A percentile compares a stretch with the other conserved stretches of the same genome.
phyloP scores from a whole-genome alignment of 1,139 yeast genomes.

The Suhomyces panamericanus region DNA sequence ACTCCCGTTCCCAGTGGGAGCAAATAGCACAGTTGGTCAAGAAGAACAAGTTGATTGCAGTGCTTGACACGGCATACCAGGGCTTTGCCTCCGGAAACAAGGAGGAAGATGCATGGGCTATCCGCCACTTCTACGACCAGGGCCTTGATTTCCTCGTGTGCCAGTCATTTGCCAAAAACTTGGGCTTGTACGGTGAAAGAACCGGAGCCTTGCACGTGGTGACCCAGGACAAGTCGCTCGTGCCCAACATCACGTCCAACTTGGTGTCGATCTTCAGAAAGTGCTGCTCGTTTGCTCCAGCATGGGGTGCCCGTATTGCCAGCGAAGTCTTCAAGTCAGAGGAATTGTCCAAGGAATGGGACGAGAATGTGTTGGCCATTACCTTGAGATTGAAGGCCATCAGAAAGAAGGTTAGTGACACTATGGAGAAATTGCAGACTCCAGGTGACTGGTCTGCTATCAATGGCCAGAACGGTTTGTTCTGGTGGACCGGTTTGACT shows the following conservation, averaged over 20 bases:
- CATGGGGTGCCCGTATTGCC: slow-evolving; percentile 47
- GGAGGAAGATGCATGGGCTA: slow-evolving; percentile 27
- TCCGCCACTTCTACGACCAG: slow-evolving; percentile 18
- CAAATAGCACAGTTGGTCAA: slow-evolving; percentile 38
- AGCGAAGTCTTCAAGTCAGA: slow-evolving; percentile 26
- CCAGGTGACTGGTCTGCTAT: slow-evolving; percentile 47
- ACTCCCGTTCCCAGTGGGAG: slow-evolving; percentile 82
- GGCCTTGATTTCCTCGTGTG: slow-evolving; percentile 29
- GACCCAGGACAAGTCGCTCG: slow-evolving; percentile 23
- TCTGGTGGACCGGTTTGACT: slow-evolving; percentile 46
- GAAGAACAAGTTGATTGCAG: slow-evolving; percentile 64
- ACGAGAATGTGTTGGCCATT: slow-evolving; percentile 32
- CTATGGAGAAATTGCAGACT: slow-evolving; percentile 33
- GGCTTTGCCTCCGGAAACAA: slow-evolving; percentile 45
- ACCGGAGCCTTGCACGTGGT: slow-evolving; percentile 45
- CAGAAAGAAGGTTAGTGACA: slow-evolving; percentile 29
- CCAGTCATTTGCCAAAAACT: slow-evolving; percentile 47
- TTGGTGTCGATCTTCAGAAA: slow-evolving; percentile 36
- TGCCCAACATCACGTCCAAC: slow-evolving; percentile 25
- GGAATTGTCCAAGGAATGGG: slow-evolving; percentile 34
- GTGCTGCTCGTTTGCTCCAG: slow-evolving; percentile 48
- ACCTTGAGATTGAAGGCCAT: slow-evolving; percentile 32
- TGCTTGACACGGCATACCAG: slow-evolving; percentile 96
- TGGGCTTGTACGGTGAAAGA: slow-evolving; percentile 50
- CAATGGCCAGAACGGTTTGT: slow-evolving; percentile 40